Percentiles rank a stretch among this genome's conserved stretches.
Evolutionary conservation across 106 monocot species (phyloP).

Genomic region (Platanthera guangdongensis): DNA sequence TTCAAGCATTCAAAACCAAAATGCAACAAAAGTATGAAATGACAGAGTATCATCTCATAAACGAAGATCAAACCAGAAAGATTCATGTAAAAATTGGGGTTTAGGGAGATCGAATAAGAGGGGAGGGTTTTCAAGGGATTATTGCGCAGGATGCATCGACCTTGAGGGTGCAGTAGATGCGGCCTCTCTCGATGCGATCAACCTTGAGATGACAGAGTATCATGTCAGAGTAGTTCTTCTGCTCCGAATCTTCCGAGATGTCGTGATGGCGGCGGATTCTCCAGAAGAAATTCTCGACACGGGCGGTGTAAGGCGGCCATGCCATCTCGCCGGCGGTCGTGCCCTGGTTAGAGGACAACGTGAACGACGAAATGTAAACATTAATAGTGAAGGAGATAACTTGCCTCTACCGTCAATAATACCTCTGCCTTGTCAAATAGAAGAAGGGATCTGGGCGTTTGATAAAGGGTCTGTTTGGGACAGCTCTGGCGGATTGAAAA

Average conservation of each 20-base stretch:
- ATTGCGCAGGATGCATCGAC: constrained; percentile 38
- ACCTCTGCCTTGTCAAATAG: too few species aligned
- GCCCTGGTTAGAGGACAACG: background rate
- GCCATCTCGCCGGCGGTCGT: background rate
- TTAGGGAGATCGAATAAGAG: background rate
- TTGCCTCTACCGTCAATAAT: too few species aligned
- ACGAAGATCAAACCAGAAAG: background rate
- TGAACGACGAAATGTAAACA: too few species aligned
- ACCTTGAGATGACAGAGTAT: constrained; percentile 32
- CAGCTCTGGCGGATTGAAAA: too few species aligned
- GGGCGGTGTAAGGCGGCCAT: background rate
- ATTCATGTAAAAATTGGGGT: background rate
- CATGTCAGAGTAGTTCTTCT: constrained; percentile 24
- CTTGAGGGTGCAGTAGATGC: constrained; percentile 36
- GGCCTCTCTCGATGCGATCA: constrained; percentile 9
- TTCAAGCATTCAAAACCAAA: too few species aligned
- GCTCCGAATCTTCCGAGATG: constrained; percentile 15
- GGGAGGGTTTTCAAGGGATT: background rate
- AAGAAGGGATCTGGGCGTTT: too few species aligned
- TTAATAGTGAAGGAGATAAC: too few species aligned
- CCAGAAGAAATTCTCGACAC: constrained; percentile 19
- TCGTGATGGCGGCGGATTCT: background rate
- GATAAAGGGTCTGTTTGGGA: too few species aligned
- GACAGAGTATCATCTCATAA: background rate
- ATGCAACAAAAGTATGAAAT: too few species aligned